phyloP scores from a whole-genome alignment of 2,329 filamentous ascomycete species.

The Talaromyces atroroseus region DNA sequence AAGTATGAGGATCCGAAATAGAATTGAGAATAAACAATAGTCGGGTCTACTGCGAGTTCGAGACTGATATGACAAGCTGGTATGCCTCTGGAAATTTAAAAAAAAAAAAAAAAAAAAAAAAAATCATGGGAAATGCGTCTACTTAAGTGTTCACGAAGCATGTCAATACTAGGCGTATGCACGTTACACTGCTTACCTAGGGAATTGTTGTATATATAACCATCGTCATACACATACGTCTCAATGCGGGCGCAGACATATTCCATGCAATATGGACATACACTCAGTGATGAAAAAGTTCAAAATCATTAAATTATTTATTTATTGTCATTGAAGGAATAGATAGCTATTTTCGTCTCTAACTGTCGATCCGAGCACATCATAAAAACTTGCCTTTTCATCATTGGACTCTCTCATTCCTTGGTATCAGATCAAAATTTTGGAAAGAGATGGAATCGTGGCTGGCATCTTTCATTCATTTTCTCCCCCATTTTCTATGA shows the following conservation, averaged over 20 bases:
- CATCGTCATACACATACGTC: too few species aligned
- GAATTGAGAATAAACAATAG: background rate
- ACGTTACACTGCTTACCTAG: background rate
- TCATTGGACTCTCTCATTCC: background rate
- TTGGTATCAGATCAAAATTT: slow-evolving; percentile 4
- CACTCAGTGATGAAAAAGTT: background rate
- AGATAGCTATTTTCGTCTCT: background rate
- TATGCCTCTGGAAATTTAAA: too few species aligned
- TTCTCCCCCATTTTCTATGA: background rate
- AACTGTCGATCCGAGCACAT: background rate
- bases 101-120: too few species aligned
- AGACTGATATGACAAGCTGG: background rate
- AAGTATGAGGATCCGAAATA: background rate
- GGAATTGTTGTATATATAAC: too few species aligned
- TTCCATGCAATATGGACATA: too few species aligned
- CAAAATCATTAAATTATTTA: background rate
- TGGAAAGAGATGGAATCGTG: background rate
- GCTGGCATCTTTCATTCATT: background rate
- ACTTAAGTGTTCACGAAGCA: background rate
- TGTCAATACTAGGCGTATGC: background rate
- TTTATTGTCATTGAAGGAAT: slow-evolving; percentile 6
- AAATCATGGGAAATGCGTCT: too few species aligned
- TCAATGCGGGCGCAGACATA: too few species aligned
- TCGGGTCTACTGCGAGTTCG: background rate
- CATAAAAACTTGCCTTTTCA: background rate